A percentile compares a stretch with the other conserved stretches of the same genome.
Conservation (phyloP, 2,329 filamentous ascomycete species). For the Pleoardoris graminearum region DNA sequence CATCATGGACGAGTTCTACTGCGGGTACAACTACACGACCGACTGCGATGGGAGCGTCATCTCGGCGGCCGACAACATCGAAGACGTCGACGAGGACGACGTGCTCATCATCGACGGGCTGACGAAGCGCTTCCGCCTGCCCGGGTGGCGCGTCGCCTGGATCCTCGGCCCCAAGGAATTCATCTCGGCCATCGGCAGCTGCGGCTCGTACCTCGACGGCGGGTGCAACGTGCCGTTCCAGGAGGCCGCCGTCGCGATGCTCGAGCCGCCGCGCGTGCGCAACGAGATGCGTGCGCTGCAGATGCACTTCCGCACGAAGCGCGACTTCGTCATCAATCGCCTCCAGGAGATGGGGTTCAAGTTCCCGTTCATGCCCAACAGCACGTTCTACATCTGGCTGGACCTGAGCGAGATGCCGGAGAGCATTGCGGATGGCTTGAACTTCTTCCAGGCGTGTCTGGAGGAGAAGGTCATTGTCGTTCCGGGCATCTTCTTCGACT, state of each 20-base stretch:
- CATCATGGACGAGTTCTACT: constrained; percentile 95
- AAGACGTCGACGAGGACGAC: constrained; percentile 77
- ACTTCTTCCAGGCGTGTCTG: constrained; percentile 94
- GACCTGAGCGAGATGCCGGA: constrained; percentile 68
- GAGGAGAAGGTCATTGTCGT: constrained; percentile 96
- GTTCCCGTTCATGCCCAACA: constrained; percentile 78
- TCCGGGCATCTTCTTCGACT: constrained; percentile 95
- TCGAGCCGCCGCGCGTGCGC: constrained; percentile 80
- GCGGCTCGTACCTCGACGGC: constrained; percentile 91
- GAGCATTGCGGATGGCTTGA: constrained; percentile 88
- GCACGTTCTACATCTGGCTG: constrained; percentile 91
- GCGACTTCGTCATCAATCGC: constrained; percentile 83
- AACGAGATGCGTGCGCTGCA: constrained; percentile 89
- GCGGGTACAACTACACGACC: constrained; percentile 87
- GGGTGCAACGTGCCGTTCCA: constrained; percentile 96
- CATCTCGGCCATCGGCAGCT: constrained; percentile 88
- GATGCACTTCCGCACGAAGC: constrained; percentile 86
- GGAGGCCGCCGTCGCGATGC: constrained; percentile 88
- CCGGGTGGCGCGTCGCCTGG: constrained; percentile 96
- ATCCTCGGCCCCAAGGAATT: constrained; percentile 95
- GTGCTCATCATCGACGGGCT: constrained; percentile 94
- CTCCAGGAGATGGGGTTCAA: constrained; percentile 85
- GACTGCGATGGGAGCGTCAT: constrained; percentile 90
- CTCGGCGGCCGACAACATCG: constrained; percentile 84
- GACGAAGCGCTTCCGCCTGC: constrained; percentile 94